Evolutionary conservation across 352 stramenopile species (phyloP).

Genomic region (Phytopythium kandeliae): DNA sequence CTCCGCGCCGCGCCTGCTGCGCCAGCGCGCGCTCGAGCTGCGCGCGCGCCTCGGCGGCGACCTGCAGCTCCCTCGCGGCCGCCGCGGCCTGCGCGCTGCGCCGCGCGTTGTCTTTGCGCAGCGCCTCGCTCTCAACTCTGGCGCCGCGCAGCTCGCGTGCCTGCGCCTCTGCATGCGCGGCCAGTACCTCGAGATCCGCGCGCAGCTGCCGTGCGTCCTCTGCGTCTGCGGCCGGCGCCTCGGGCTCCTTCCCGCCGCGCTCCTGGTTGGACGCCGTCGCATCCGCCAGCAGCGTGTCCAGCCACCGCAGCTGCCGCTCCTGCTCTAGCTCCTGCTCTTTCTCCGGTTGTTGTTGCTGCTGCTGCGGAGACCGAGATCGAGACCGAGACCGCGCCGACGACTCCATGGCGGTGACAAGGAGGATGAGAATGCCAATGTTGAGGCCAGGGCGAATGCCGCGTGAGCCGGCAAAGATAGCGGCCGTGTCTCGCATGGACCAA

Average conservation of each 20-base stretch:
- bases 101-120: constrained; percentile 28
- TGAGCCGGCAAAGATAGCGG: too few relatives aligned
- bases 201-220: constrained; percentile 27
- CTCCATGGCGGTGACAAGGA: too few relatives aligned
- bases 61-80: constrained; percentile 10
- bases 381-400: too few relatives aligned
- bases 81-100: constrained; percentile 12
- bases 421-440: too few relatives aligned
- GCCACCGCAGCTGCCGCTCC: constrained; percentile 1
- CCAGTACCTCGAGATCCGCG: constrained; percentile 52
- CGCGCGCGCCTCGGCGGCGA: constrained; percentile 33
- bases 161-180: constrained; percentile 35
- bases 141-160: constrained; percentile 28
- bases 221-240: neutral
- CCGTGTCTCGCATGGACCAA: too few relatives aligned
- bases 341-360: too few relatives aligned
- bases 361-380: too few relatives aligned
- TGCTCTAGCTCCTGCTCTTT: too few relatives aligned
- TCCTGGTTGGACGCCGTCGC: constrained; percentile 3
- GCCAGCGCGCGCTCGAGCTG: constrained; percentile 40
- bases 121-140: constrained; percentile 38
- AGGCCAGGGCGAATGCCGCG: too few relatives aligned
- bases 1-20: constrained; percentile 32
- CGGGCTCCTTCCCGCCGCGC: neutral
- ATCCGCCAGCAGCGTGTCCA: constrained; percentile 5